These are phyloP conservation scores for Dentipellis sp. DNA, from an alignment of 768 basidiomycete species.

Conservation along the genomic window DNA sequence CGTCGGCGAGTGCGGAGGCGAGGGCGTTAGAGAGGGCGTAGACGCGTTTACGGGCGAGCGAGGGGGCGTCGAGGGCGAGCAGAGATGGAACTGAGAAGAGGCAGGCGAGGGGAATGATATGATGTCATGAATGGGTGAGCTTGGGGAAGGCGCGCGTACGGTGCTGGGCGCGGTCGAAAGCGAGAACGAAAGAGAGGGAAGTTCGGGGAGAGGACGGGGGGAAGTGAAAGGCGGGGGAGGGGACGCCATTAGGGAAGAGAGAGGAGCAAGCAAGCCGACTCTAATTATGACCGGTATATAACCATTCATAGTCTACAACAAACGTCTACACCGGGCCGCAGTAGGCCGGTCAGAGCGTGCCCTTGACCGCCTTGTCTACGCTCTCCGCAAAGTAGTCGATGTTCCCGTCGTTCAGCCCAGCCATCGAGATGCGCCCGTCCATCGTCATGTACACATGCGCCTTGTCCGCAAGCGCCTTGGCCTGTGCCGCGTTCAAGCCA, in stretches of 20 bases:
- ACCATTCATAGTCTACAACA: background rate
- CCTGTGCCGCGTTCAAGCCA: slow-evolving; percentile 71
- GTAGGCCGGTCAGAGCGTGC: slow-evolving; percentile 43
- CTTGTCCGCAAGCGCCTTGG: slow-evolving; percentile 75
- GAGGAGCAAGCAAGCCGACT: background rate
- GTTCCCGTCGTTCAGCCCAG: slow-evolving; percentile 77
- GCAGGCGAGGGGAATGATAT: slow-evolving; percentile 9
- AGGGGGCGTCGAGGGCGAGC: background rate
- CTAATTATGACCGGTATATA: no score
- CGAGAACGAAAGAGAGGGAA: slow-evolving; percentile 12
- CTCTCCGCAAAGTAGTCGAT: slow-evolving; percentile 86
- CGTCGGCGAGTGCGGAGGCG: background rate
- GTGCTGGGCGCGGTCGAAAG: slow-evolving; percentile 7
- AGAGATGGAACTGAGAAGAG: slow-evolving; percentile 10
- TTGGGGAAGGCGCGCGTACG: background rate
- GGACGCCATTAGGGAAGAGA: background rate
- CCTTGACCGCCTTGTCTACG: slow-evolving; percentile 76
- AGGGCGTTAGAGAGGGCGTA: background rate
- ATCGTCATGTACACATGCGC: slow-evolving; percentile 93
- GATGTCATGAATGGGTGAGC: slow-evolving; percentile 2
- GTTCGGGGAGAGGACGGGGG: slow-evolving; percentile 10
- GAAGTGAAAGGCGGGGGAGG: slow-evolving; percentile 7
- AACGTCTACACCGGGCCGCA: background rate
- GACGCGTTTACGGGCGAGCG: slow-evolving; percentile 2
- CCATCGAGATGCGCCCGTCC: slow-evolving; percentile 92